These are phyloP conservation scores for Neocallimastix lanati DNA, from an alignment of 192 early-diverging fungal species.

Conservation along the genomic window DNA sequence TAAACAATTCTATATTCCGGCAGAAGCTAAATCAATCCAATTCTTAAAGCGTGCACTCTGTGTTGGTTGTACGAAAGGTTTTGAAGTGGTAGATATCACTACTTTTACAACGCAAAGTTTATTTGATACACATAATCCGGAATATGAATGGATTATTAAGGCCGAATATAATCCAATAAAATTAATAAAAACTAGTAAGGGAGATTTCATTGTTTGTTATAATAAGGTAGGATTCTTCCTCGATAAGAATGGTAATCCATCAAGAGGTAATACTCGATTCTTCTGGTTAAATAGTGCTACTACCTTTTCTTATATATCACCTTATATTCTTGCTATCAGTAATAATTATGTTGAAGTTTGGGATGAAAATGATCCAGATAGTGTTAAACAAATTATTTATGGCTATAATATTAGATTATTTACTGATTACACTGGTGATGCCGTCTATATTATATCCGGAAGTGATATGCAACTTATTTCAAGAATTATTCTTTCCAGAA, in stretches of 20 bases:
- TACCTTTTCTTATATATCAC: too few species aligned
- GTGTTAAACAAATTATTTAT: too few species aligned
- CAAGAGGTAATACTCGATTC: too few species aligned
- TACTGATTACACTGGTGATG: too few species aligned
- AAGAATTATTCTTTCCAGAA: too few species aligned
- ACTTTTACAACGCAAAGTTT: constrained; percentile 59
- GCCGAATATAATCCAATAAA: not conserved
- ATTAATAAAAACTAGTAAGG: not conserved
- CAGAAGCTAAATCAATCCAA: constrained; percentile 69
- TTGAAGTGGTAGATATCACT: constrained; percentile 79
- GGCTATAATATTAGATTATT: too few species aligned
- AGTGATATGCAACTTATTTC: too few species aligned
- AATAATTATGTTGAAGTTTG: too few species aligned
- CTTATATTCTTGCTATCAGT: too few species aligned
- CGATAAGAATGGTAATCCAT: not conserved
- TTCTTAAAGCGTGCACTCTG: constrained; percentile 68
- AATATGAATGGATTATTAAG: not conserved
- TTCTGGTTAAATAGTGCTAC: too few species aligned
- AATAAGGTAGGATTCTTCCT: not conserved
- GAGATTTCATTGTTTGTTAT: not conserved
- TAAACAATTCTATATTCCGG: constrained; percentile 76
- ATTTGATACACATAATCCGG: not conserved
- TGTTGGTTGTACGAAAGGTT: constrained; percentile 82
- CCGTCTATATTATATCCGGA: too few species aligned
- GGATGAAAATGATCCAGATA: too few species aligned